phyloP scores from a whole-genome alignment of 257 asterid genomes.

The Henckelia pumila region DNA sequence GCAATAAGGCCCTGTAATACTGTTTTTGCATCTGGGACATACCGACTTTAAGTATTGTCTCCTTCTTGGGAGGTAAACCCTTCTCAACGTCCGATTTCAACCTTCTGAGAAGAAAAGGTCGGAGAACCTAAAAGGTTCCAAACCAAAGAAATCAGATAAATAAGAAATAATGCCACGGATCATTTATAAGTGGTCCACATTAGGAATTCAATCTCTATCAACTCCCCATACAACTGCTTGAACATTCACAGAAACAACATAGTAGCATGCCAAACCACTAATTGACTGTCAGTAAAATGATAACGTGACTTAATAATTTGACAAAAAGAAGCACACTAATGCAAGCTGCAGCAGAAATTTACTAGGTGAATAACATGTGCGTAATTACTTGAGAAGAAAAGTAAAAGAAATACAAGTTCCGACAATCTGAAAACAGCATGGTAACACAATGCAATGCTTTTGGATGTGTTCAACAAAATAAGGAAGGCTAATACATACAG shows the following conservation, averaged over 20 bases:
- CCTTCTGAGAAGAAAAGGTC: slow-evolving; percentile 96
- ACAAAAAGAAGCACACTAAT: neutral
- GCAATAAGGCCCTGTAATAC: slow-evolving; percentile 83
- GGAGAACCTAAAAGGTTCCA: slow-evolving; percentile 62
- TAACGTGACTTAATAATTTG: neutral
- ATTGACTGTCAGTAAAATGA: slow-evolving; percentile 7
- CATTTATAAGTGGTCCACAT: neutral
- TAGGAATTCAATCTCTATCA: slow-evolving; percentile 5
- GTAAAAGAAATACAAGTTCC: too few relatives aligned
- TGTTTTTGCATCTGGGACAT: slow-evolving; percentile 99
- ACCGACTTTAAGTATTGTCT: slow-evolving; percentile 98
- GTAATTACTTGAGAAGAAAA: neutral
- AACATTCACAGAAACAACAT: neutral
- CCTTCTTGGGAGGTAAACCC: slow-evolving; percentile 99
- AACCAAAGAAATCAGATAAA: slow-evolving; percentile 17
- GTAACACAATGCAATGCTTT: neutral
- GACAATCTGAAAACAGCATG: neutral
- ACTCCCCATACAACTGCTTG: neutral
- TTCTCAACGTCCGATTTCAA: slow-evolving; percentile 98
- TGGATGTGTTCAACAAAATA: neutral
- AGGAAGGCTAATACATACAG: neutral
- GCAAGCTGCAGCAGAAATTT: slow-evolving; percentile 4
- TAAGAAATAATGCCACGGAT: neutral
- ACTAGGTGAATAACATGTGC: neutral
- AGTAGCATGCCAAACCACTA: neutral